A percentile compares a stretch with the other conserved stretches of the same genome.
These are phyloP conservation scores for Stagonosporopsis chrysanthemi DNA, from an alignment of 2,329 filamentous ascomycete genomes.

Conservation along the genomic window DNA sequence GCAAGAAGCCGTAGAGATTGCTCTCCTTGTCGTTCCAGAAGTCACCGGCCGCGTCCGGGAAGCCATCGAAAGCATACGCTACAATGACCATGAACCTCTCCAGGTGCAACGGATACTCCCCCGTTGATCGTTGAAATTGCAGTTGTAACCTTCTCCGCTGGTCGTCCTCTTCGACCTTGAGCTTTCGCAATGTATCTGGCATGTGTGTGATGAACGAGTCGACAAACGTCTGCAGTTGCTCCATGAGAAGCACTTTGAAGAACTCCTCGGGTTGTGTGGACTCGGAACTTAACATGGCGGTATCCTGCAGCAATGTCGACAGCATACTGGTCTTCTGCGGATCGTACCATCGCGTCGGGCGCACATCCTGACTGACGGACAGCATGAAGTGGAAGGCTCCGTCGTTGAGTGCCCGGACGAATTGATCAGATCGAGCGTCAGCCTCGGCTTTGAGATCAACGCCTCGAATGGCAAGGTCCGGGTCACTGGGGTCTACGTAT, in stretches of 20 bases:
- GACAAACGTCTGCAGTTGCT: conserved; percentile 83
- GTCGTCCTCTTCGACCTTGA: conserved; percentile 89
- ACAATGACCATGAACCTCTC: conserved; percentile 93
- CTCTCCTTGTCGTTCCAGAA: conserved; percentile 95
- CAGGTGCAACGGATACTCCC: conserved; percentile 65
- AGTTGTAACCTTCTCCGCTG: conserved; percentile 66
- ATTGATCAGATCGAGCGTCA: conserved; percentile 73
- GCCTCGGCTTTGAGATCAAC: conserved; percentile 73
- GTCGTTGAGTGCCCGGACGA: conserved; percentile 80
- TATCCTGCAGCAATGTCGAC: conserved; percentile 82
- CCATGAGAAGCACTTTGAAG: conserved; percentile 77
- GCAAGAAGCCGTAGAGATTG: conserved; percentile 91
- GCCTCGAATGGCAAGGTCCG: conserved; percentile 57
- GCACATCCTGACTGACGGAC: conserved; percentile 81
- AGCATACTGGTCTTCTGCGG: conserved; percentile 83
- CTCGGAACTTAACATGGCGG: conserved; percentile 72
- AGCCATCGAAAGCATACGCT: conserved; percentile 86
- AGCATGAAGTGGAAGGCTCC: conserved; percentile 93
- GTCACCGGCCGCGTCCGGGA: conserved; percentile 81
- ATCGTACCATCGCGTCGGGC: conserved; percentile 84
- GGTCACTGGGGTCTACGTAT: conserved; percentile 76
- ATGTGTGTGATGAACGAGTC: conserved; percentile 95
- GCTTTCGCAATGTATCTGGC: conserved; percentile 85
- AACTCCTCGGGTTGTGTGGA: conserved; percentile 72
- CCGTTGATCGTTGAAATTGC: conserved; percentile 58